Evolutionary conservation across 305 asterid genomes (phyloP).

Genomic region (Fraxinus sp.): DNA sequence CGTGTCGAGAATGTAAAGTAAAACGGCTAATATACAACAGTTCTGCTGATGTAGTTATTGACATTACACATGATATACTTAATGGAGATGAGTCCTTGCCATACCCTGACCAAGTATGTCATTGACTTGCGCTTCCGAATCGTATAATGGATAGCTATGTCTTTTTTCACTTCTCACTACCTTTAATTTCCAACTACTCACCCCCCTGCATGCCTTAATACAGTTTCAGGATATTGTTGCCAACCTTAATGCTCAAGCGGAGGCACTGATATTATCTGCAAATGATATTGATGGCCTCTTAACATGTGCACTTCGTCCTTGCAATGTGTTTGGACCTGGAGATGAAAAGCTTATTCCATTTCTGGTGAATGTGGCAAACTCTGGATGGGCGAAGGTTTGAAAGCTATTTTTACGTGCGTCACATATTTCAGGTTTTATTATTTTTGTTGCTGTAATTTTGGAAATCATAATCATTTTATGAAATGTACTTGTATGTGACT

Average conservation of each 20-base stretch:
- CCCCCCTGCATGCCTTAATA: slow-evolving; percentile 21
- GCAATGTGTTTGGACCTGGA: slow-evolving; percentile 80
- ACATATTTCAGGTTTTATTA: slow-evolving; percentile 19
- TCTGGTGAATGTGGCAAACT: slow-evolving; percentile 58
- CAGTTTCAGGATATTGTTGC: slow-evolving; percentile 70
- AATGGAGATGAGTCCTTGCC: slow-evolving; percentile 80
- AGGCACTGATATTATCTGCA: slow-evolving; percentile 70
- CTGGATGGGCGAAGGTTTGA: slow-evolving; percentile 76
- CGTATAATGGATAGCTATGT: not conserved
- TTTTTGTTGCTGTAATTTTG: slow-evolving; percentile 8
- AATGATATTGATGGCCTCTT: slow-evolving; percentile 76
- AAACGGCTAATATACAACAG: slow-evolving; percentile 70
- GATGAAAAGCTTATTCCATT: slow-evolving; percentile 57
- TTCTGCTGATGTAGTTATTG: slow-evolving; percentile 75
- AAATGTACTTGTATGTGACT: slow-evolving; percentile 10
- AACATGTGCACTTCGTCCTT: slow-evolving; percentile 83
- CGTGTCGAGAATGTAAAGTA: slow-evolving; percentile 76
- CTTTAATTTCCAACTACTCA: slow-evolving; percentile 10
- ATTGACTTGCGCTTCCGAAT: slow-evolving; percentile 6
- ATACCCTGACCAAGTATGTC: slow-evolving; percentile 67
- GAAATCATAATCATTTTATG: slow-evolving; percentile 14
- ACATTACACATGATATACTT: slow-evolving; percentile 48
- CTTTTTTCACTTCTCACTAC: slow-evolving; percentile 24
- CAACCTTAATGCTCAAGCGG: slow-evolving; percentile 86
- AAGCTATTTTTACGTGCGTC: slow-evolving; percentile 24